Evolutionary conservation across 306 rosid species (phyloP).

Genomic region (Purshia tridentata): DNA sequence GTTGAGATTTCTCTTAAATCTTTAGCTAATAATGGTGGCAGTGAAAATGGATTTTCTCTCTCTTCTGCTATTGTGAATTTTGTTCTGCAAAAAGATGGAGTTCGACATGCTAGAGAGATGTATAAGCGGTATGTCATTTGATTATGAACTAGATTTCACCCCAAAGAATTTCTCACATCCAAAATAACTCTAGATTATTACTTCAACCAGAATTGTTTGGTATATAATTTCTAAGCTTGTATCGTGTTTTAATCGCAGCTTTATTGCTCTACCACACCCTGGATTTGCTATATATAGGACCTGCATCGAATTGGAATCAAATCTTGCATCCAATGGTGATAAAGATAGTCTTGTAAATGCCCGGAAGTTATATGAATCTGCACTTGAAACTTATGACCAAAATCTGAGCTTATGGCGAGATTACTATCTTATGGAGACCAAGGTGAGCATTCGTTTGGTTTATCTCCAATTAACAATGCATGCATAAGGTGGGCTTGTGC

Average conservation of each 20-base stretch:
- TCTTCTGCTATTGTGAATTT: slow-evolving; percentile 63
- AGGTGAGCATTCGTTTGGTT: slow-evolving; percentile 39
- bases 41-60: slow-evolving; percentile 78
- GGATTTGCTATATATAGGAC: slow-evolving; percentile 64
- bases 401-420: slow-evolving; percentile 73
- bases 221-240: neutral
- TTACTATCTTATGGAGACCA: slow-evolving; percentile 65
- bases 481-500: neutral
- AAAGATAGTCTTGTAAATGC: slow-evolving; percentile 65
- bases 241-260: slow-evolving; percentile 55
- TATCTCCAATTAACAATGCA: neutral
- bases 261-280: slow-evolving; percentile 73
- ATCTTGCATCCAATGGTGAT: slow-evolving; percentile 63
- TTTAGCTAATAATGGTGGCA: slow-evolving; percentile 66
- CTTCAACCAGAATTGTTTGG: neutral
- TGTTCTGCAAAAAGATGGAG: slow-evolving; percentile 73
- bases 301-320: slow-evolving; percentile 79
- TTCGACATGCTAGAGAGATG: slow-evolving; percentile 63
- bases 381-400: slow-evolving; percentile 65
- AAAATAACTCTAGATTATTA: neutral
- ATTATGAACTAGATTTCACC: neutral
- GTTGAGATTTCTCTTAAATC: slow-evolving; percentile 62
- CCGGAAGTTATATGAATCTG: slow-evolving; percentile 71
- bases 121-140: slow-evolving; percentile 64
- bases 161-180: slow-evolving; percentile 8